Base-by-base conservation (phyloP, 2,329 filamentous ascomycete species). In the Clarireedia sp. region DNA sequence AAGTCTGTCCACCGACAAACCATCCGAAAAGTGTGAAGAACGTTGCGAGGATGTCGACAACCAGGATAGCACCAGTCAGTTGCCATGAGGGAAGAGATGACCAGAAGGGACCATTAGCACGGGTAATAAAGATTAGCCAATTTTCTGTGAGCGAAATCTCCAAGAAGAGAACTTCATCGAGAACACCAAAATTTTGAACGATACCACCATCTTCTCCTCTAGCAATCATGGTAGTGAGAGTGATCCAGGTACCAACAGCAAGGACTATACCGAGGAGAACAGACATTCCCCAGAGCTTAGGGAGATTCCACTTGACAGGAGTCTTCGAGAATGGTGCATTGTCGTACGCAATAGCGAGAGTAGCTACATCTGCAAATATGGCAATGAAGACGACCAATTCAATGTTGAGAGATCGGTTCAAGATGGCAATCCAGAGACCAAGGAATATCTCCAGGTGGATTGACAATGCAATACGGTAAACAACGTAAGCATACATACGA, bases 61-160 rank as follows among this genome's bases (percentile, higher is more conserved):
- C 63, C 48, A 94, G 70, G 62, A 95, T 90, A 61, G 90, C 90
- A 59, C 85, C 85, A 54, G 78, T 72, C 45, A 95, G 78, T 73
- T 95, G 88, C 87, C 89, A 91, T 59, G 89, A 95, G 58, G 90
- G 90, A 57, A 90, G 81, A 23, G 87, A 91, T 3, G 87, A 90
- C 89, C 89, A 95, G 80, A 95, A 92, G 54, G 89, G 89, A 67
- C 90, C 89, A 73, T 91, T 91, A 74, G 89, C 87, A 79, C 90
- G 89, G 62, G 90, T 95, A 75, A 95, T 92, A 78, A 96, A 95
- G 74, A 96, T 96, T 51, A 95, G 81, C 90, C 90, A 95, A 77
- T 95, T 96, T 79, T 95, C 89, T 58, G 90, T 91, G 54, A 95
- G 81, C 12, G 88, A 89, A 71, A 95, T 89, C 75, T 95, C 83